Evolutionary conservation across 2,329 filamentous ascomycete genomes (phyloP).

Genomic region (Escovopsis weberi): DNA sequence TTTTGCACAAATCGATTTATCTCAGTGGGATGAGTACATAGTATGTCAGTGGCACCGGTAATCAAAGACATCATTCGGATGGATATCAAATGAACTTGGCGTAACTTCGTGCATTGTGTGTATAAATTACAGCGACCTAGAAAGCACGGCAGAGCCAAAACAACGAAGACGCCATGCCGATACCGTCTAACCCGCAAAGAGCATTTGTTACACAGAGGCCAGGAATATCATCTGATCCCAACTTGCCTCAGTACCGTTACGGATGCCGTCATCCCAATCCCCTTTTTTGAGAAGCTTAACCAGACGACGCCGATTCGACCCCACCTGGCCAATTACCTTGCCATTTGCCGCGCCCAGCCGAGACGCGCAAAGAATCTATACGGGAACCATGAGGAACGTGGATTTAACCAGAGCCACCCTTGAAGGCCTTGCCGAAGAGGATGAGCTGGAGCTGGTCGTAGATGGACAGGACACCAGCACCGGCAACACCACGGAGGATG

Average conservation of each 20-base stretch:
- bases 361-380: constrained; percentile 25
- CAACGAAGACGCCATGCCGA: constrained; percentile 32
- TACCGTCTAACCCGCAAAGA: constrained; percentile 34
- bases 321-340: constrained; percentile 16
- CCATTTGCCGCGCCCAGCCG: constrained; percentile 15
- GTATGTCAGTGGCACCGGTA: no score
- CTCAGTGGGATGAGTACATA: no score
- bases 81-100: no score
- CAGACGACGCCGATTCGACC: constrained; percentile 23
- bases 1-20: no score
- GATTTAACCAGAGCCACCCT: constrained; percentile 42
- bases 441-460: constrained; percentile 99
- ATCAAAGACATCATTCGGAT: no score
- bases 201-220: constrained; percentile 24
- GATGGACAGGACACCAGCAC: constrained; percentile 99
- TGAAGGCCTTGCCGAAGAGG: constrained; percentile 99
- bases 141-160: constrained; percentile 31
- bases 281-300: constrained; percentile 25
- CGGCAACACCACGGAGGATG: constrained; percentile 99
- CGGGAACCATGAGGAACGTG: constrained; percentile 19
- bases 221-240: constrained; percentile 23
- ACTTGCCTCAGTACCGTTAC: constrained; percentile 32
- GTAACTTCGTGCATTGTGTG: constrained; percentile 20
- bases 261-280: constrained; percentile 32
- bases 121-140: constrained; percentile 50